Conservation (phyloP, 345 rosid genomes). For the Salix exigua region DNA sequence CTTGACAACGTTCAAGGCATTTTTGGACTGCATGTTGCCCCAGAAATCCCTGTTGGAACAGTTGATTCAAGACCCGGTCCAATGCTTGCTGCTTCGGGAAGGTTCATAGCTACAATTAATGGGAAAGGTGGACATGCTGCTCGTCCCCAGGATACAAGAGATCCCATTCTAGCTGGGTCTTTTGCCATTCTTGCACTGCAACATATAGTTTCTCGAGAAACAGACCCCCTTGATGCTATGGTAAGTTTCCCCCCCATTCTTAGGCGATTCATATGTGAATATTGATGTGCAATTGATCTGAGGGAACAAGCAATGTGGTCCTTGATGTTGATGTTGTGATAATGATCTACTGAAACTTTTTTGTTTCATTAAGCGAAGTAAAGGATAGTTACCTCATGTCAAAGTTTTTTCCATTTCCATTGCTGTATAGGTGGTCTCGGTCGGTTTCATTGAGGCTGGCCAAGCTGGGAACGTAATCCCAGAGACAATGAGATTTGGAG, state of each 20-base stretch:
- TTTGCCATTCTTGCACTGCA: constrained; percentile 49
- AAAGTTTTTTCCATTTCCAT: neutral
- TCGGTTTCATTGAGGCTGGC: constrained; percentile 42
- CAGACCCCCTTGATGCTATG: constrained; percentile 46
- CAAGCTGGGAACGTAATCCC: constrained; percentile 46
- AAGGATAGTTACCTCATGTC: neutral
- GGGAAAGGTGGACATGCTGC: constrained; percentile 57
- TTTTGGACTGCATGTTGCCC: constrained; percentile 44
- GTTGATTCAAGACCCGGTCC: constrained; percentile 54
- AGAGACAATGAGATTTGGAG: constrained; percentile 42
- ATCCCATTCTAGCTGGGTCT: constrained; percentile 45
- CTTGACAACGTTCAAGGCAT: constrained; percentile 42
- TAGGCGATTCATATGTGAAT: neutral
- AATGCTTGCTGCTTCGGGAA: constrained; percentile 42
- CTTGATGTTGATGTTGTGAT: neutral
- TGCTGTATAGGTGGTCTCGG: constrained; percentile 20
- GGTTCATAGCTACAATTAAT: constrained; percentile 35
- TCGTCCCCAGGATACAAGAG: constrained; percentile 35
- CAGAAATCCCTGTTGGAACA: constrained; percentile 34
- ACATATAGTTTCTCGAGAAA: constrained; percentile 54
- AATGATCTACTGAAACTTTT: neutral
- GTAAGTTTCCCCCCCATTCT: constrained; percentile 14
- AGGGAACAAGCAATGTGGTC: neutral
- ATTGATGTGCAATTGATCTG: neutral
- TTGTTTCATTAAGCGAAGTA: neutral